phyloP scores from a whole-genome alignment of 2,329 filamentous ascomycete species.

The Fusarium virguliforme region DNA sequence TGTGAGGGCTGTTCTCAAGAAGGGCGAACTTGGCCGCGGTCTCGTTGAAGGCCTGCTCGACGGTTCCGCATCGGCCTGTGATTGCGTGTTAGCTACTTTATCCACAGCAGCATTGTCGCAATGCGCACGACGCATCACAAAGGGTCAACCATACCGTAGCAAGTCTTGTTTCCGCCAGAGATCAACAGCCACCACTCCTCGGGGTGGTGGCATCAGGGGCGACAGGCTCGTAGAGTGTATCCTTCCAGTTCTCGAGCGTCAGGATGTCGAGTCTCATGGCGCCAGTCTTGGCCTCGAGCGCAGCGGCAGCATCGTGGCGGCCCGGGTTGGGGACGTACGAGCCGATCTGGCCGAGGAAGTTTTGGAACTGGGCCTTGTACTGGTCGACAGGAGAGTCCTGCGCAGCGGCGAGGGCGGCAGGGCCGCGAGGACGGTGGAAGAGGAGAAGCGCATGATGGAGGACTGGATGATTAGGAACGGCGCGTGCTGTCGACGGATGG shows the following conservation, averaged over 20 bases:
- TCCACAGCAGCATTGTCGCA: neutral
- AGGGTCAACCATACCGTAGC: slow-evolving; percentile 68
- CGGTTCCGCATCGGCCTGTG: slow-evolving; percentile 74
- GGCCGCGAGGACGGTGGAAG: slow-evolving; percentile 65
- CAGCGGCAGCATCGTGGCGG: slow-evolving; percentile 59
- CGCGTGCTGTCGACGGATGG: slow-evolving; percentile 20
- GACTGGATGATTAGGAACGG: slow-evolving; percentile 14
- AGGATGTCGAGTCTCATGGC: slow-evolving; percentile 66
- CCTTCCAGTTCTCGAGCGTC: slow-evolving; percentile 80
- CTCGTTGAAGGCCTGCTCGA: slow-evolving; percentile 78
- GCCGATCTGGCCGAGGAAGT: slow-evolving; percentile 74
- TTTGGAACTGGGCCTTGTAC: slow-evolving; percentile 76
- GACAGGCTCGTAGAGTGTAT: slow-evolving; percentile 75
- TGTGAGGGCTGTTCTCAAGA: slow-evolving; percentile 74
- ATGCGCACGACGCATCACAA: slow-evolving; percentile 17
- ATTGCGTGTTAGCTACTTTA: slow-evolving; percentile 42
- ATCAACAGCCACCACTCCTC: slow-evolving; percentile 85
- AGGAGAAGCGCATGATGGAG: slow-evolving; percentile 72
- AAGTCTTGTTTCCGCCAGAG: slow-evolving; percentile 84
- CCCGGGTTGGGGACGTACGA: slow-evolving; percentile 68
- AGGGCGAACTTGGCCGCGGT: slow-evolving; percentile 76
- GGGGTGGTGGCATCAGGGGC: slow-evolving; percentile 71
- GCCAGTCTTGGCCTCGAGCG: slow-evolving; percentile 60
- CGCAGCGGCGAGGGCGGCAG: slow-evolving; percentile 72
- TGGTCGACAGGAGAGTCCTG: slow-evolving; percentile 68